phyloP scores from a whole-genome alignment of 2,329 filamentous ascomycete genomes.

The Calonectria honghensis region DNA sequence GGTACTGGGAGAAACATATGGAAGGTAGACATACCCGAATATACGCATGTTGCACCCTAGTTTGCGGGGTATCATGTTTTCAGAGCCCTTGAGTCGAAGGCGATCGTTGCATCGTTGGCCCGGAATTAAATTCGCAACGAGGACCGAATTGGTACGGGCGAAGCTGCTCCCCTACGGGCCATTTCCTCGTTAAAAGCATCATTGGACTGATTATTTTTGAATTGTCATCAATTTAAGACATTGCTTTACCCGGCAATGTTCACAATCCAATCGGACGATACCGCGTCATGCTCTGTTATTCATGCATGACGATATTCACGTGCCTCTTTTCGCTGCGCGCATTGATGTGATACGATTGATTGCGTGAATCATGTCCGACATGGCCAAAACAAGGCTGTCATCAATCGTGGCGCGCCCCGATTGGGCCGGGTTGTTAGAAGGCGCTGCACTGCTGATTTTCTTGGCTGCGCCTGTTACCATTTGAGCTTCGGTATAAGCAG shows the following conservation, averaged over 20 bases:
- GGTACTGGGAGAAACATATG: background rate
- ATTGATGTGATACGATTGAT: constrained; percentile 14
- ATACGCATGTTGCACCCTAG: too few relatives aligned
- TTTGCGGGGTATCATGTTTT: too few relatives aligned
- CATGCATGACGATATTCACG: constrained; percentile 16
- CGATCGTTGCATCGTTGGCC: background rate
- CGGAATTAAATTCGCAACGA: background rate
- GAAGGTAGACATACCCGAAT: background rate
- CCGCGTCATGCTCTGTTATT: background rate
- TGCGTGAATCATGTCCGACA: constrained; percentile 18
- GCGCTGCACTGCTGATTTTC: constrained; percentile 20
- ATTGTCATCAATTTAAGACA: background rate
- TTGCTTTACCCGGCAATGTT: background rate
- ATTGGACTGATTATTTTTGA: background rate
- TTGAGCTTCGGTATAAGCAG: constrained; percentile 13
- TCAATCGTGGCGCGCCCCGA: constrained; percentile 7
- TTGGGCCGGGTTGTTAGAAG: constrained; percentile 14
- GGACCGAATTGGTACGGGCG: background rate
- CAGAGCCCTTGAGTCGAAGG: too few relatives aligned
- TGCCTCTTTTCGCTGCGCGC: background rate
- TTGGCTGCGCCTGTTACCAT: background rate
- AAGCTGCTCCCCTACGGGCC: background rate
- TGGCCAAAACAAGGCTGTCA: constrained; percentile 19
- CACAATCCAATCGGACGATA: background rate
- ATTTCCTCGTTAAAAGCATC: background rate